Evolutionary conservation across 1,284 basidiomycete species (phyloP).

Genomic region (Boletus hoseneyae): DNA sequence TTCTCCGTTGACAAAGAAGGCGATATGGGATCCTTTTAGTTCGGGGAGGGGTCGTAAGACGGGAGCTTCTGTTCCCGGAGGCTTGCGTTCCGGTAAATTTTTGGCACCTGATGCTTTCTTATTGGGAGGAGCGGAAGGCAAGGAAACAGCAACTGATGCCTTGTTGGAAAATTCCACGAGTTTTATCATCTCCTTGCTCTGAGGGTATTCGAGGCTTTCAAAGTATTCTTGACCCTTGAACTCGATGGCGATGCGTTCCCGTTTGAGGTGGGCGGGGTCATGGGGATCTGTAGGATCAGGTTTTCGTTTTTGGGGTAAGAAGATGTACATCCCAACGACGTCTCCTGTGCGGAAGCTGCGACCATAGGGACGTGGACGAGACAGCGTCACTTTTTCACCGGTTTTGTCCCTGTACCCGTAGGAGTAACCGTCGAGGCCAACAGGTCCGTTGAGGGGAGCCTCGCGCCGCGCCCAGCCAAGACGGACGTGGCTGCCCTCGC

Average conservation of each 20-base stretch:
- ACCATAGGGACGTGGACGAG: conserved; percentile 78
- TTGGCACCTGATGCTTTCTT: conserved; percentile 70
- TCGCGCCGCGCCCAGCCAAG: conserved; percentile 93
- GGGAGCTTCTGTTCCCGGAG: conserved; percentile 26
- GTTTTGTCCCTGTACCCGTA: conserved; percentile 91
- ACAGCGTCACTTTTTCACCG: conserved; percentile 87
- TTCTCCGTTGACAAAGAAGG: conserved; percentile 92
- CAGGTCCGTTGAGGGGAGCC: conserved; percentile 88
- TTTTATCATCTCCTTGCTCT: conserved; percentile 91
- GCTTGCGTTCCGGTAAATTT: conserved; percentile 51
- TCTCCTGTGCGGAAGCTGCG: conserved; percentile 78
- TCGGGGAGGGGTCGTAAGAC: conserved; percentile 67
- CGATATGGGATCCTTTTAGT: conserved; percentile 72
- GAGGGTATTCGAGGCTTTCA: conserved; percentile 88
- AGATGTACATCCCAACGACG: conserved; percentile 91
- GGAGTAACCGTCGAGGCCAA: conserved; percentile 90
- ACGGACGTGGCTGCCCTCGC: conserved; percentile 80
- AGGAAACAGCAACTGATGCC: conserved; percentile 50
- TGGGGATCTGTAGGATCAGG: conserved; percentile 55
- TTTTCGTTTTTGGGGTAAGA: conserved; percentile 67
- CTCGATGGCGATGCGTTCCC: conserved; percentile 89
- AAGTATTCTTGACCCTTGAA: conserved; percentile 97
- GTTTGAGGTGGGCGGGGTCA: conserved; percentile 75
- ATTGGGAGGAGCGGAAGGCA: conserved; percentile 49
- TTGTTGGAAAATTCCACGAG: conserved; percentile 74